Percentiles rank a stretch among this genome's conserved stretches.
phyloP scores from a whole-genome alignment of 179 eudicot species.

The Drosera spatulata region DNA sequence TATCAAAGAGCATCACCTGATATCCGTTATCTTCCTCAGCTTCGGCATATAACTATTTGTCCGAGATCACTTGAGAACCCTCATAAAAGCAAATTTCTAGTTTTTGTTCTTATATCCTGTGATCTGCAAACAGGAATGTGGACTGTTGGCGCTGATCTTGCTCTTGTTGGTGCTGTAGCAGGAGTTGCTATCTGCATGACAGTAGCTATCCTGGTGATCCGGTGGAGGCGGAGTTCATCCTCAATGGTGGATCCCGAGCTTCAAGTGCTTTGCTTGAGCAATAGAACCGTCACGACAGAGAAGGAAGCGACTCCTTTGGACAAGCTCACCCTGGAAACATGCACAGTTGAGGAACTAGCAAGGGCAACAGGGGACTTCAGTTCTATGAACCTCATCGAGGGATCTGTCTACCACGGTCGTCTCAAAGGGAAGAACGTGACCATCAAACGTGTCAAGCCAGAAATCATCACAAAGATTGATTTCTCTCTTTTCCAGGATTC shows the following conservation, averaged over 20 bases:
- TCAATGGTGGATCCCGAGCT: slow-evolving; percentile 43
- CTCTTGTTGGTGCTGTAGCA: slow-evolving; percentile 17
- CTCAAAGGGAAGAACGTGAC: slow-evolving; percentile 68
- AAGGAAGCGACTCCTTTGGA: slow-evolving; percentile 45
- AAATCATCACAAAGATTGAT: slow-evolving; percentile 45
- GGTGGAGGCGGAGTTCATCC: slow-evolving; percentile 9
- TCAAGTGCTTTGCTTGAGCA: slow-evolving; percentile 54
- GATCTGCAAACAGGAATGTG: slow-evolving; percentile 25
- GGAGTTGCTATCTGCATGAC: slow-evolving; percentile 17
- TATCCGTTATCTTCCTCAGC: no score
- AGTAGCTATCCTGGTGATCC: slow-evolving; percentile 22
- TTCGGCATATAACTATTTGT: no score
- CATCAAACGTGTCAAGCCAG: slow-evolving; percentile 32
- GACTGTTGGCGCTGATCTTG: slow-evolving; percentile 25
- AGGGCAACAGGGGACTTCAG: slow-evolving; percentile 62
- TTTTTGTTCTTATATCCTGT: not conserved
- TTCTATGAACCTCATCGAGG: slow-evolving; percentile 52
- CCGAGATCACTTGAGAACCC: slow-evolving; percentile 17
- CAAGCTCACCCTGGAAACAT: slow-evolving; percentile 37
- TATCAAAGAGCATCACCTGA: no score
- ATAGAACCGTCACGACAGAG: slow-evolving; percentile 58
- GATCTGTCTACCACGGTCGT: slow-evolving; percentile 59
- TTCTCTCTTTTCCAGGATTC: slow-evolving; percentile 43
- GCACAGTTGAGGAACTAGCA: slow-evolving; percentile 47
- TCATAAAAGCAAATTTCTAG: slow-evolving; percentile 9